phyloP scores from a whole-genome alignment of 768 basidiomycete genomes.

The Chiua virens region DNA sequence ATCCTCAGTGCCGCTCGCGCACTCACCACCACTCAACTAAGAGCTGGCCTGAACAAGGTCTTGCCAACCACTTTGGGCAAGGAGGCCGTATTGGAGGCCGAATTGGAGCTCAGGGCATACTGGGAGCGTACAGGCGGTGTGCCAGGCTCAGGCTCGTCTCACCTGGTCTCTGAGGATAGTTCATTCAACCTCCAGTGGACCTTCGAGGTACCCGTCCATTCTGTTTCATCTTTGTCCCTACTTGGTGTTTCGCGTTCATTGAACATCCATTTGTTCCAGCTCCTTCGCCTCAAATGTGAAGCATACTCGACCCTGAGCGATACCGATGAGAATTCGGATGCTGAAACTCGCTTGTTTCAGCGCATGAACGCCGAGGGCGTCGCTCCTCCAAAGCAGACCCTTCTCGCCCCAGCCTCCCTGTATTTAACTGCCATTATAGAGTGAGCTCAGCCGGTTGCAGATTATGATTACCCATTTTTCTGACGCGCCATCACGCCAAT shows the following conservation, averaged over 20 bases:
- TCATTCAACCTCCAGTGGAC: conserved; percentile 72
- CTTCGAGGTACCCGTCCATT: conserved; percentile 56
- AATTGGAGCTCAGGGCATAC: conserved; percentile 88
- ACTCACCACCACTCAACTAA: conserved; percentile 70
- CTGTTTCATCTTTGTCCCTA: background rate
- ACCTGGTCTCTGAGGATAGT: conserved; percentile 46
- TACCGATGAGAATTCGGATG: conserved; percentile 68
- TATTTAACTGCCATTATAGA: conserved; percentile 93
- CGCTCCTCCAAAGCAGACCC: conserved; percentile 49
- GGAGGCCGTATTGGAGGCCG: conserved; percentile 89
- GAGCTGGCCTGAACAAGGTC: conserved; percentile 66
- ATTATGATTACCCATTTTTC: conserved; percentile 17
- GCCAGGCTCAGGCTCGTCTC: conserved; percentile 26
- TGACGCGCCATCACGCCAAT: conserved; percentile 24
- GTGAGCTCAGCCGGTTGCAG: conserved; percentile 50
- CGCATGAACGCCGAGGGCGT: conserved; percentile 54
- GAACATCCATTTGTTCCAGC: conserved; percentile 36
- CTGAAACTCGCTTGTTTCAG: conserved; percentile 62
- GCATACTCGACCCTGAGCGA: conserved; percentile 86
- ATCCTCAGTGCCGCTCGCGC: conserved; percentile 68
- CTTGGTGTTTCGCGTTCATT: conserved; percentile 11
- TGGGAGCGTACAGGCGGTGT: conserved; percentile 66
- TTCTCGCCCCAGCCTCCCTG: conserved; percentile 79
- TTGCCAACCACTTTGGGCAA: conserved; percentile 84
- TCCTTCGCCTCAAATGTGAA: conserved; percentile 83